Percentiles rank a stretch among this genome's conserved stretches.
Evolutionary conservation across 805 yeast genomes (phyloP).

Genomic region (Metschnikowia rubicola): DNA sequence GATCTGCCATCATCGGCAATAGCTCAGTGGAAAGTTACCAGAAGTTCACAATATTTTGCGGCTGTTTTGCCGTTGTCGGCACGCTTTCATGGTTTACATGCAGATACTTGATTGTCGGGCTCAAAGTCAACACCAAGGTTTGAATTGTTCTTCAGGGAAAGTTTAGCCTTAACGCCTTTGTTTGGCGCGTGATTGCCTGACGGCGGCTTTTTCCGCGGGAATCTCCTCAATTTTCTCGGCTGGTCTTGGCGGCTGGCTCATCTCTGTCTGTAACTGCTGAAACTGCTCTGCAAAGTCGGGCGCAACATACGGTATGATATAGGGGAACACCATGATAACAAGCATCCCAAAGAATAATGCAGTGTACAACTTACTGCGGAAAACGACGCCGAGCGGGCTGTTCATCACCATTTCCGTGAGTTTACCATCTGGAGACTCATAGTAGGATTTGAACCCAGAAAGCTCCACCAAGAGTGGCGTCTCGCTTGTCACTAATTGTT

Average conservation of each 20-base stretch:
- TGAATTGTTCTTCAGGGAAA: not conserved
- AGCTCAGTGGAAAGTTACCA: conserved; percentile 32
- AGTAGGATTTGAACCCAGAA: conserved; percentile 28
- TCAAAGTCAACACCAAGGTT: conserved; percentile 20
- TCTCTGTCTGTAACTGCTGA: conserved; percentile 18
- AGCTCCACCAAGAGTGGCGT: conserved; percentile 23
- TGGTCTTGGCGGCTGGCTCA: not conserved
- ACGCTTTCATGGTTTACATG: conserved; percentile 41
- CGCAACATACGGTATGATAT: conserved; percentile 24
- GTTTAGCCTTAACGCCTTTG: not conserved
- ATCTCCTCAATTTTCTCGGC: not conserved
- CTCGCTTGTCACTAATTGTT: conserved; percentile 10
- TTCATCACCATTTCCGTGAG: conserved; percentile 31
- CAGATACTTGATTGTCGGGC: conserved; percentile 45
- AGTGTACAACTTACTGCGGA: conserved; percentile 34
- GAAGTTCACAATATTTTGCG: conserved; percentile 43
- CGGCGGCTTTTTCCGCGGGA: not conserved
- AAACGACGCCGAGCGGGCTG: conserved; percentile 42
- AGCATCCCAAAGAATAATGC: conserved; percentile 27
- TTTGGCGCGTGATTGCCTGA: not conserved
- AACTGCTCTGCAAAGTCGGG: conserved; percentile 39
- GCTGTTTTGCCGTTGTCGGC: conserved; percentile 37
- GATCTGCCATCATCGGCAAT: conserved; percentile 34
- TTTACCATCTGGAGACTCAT: conserved; percentile 30
- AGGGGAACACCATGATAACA: conserved; percentile 32